These are phyloP conservation scores for Lachnellula hyalina DNA, from an alignment of 2,329 filamentous ascomycete genomes.

Conservation along the genomic window DNA sequence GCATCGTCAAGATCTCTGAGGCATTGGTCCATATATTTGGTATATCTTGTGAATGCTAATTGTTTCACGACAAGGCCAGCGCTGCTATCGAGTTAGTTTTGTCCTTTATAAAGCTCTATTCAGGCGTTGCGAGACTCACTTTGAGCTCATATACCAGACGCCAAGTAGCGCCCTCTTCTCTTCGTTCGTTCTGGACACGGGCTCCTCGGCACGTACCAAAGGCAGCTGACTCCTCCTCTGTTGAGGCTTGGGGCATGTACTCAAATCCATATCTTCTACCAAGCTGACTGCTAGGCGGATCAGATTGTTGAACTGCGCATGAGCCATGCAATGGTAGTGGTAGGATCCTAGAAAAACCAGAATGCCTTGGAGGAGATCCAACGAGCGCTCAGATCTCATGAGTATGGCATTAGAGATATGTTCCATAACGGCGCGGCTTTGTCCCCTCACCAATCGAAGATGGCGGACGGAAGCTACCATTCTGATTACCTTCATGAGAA, in stretches of 20 bases:
- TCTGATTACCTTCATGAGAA: slow-evolving; percentile 44
- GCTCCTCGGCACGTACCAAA: slow-evolving; percentile 36
- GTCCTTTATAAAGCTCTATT: neutral
- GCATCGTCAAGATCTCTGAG: slow-evolving; percentile 40
- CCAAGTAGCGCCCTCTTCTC: slow-evolving; percentile 48
- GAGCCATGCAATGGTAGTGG: slow-evolving; percentile 50
- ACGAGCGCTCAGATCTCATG: slow-evolving; percentile 43
- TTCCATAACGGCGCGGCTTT: slow-evolving; percentile 44
- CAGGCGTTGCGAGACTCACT: slow-evolving; percentile 35
- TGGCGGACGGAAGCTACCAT: slow-evolving; percentile 46
- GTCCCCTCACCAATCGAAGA: slow-evolving; percentile 42
- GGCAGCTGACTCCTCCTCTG: slow-evolving; percentile 41
- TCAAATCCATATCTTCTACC: slow-evolving; percentile 43
- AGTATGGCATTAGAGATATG: slow-evolving; percentile 45
- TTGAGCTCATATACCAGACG: slow-evolving; percentile 49
- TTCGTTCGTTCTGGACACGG: slow-evolving; percentile 41
- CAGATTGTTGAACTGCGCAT: slow-evolving; percentile 47
- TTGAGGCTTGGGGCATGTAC: slow-evolving; percentile 35
- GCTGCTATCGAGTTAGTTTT: neutral
- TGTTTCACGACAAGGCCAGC: slow-evolving; percentile 9
- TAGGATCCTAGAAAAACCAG: slow-evolving; percentile 47
- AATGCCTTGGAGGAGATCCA: slow-evolving; percentile 46
- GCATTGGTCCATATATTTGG: slow-evolving; percentile 47
- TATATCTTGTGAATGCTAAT: slow-evolving; percentile 40
- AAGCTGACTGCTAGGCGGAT: slow-evolving; percentile 44